These are phyloP conservation scores for Wallacemonas sp. DNA, from an alignment of 208 protist genomes.

Conservation along the genomic window DNA sequence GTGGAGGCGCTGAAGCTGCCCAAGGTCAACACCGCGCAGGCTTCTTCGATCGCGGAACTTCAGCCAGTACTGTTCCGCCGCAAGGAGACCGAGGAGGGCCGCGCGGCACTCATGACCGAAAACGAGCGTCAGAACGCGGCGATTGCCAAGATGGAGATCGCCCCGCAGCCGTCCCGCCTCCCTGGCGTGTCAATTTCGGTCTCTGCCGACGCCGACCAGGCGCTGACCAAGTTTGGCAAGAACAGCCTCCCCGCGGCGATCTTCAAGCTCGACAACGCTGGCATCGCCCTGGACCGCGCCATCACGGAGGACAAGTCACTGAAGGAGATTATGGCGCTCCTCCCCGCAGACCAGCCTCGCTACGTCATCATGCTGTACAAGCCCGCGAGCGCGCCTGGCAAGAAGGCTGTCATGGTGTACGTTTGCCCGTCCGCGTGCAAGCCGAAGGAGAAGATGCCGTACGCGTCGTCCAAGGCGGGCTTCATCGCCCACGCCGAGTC, in stretches of 20 bases:
- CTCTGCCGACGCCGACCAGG: slow-evolving; percentile 32
- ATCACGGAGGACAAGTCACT: slow-evolving; percentile 8
- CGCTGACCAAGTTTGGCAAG: slow-evolving; percentile 33
- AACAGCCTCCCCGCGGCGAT: slow-evolving; percentile 18
- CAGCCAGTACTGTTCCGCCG: slow-evolving; percentile 40
- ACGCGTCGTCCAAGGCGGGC: slow-evolving; percentile 66
- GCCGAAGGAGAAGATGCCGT: slow-evolving; percentile 69
- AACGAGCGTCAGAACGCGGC: slow-evolving; percentile 47
- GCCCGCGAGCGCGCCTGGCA: background rate
- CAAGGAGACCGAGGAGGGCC: slow-evolving; percentile 27
- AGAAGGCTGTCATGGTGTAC: slow-evolving; percentile 62
- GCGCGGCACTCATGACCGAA: slow-evolving; percentile 73
- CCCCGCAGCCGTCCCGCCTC: slow-evolving; percentile 53
- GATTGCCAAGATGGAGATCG: slow-evolving; percentile 66
- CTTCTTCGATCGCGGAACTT: slow-evolving; percentile 36
- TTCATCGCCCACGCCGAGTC: slow-evolving; percentile 52
- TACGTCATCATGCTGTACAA: slow-evolving; percentile 26
- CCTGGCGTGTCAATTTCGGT: slow-evolving; percentile 60
- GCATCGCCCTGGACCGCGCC: slow-evolving; percentile 22
- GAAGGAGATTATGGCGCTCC: slow-evolving; percentile 17
- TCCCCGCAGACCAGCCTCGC: slow-evolving; percentile 40
- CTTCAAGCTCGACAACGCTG: slow-evolving; percentile 45
- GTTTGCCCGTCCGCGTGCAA: slow-evolving; percentile 67
- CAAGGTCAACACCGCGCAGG: slow-evolving; percentile 22
- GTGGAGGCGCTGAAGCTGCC: slow-evolving; percentile 26